Evolutionary conservation across 805 yeast genomes (phyloP).

Genomic region (Kluyveromyces lactis): DNA sequence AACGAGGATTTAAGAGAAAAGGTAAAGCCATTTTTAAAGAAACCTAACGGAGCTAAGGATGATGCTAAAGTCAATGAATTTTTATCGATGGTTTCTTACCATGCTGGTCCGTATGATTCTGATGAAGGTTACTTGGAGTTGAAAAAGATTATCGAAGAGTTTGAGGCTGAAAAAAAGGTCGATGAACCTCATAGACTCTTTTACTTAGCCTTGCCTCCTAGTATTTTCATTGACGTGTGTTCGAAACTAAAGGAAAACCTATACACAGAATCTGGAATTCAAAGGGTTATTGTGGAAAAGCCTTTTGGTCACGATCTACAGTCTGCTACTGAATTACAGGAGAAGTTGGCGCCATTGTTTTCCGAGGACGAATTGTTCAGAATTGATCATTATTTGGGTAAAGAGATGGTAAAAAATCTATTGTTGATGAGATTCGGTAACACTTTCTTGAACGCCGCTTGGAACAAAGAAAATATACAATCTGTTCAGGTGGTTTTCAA

Average conservation of each 20-base stretch:
- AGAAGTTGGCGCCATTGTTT: slow-evolving; percentile 74
- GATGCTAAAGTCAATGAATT: slow-evolving; percentile 49
- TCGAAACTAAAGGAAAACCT: slow-evolving; percentile 57
- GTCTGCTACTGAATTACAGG: slow-evolving; percentile 69
- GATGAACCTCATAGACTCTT: slow-evolving; percentile 67
- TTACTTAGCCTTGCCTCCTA: slow-evolving; percentile 93
- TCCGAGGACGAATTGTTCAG: slow-evolving; percentile 86
- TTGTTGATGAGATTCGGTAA: slow-evolving; percentile 86
- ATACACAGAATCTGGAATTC: slow-evolving; percentile 60
- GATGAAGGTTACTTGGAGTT: slow-evolving; percentile 65
- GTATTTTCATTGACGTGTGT: slow-evolving; percentile 78
- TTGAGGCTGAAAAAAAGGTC: slow-evolving; percentile 44
- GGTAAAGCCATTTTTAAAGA: slow-evolving; percentile 54
- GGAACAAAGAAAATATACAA: slow-evolving; percentile 75
- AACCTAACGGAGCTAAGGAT: slow-evolving; percentile 37
- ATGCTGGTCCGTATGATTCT: slow-evolving; percentile 71
- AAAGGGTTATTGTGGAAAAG: slow-evolving; percentile 87
- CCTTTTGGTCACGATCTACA: slow-evolving; percentile 93
- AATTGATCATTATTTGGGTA: slow-evolving; percentile 96
- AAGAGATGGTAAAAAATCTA: slow-evolving; percentile 95
- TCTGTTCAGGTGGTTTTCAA: slow-evolving; percentile 86
- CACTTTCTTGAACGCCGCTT: slow-evolving; percentile 75
- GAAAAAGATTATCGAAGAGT: slow-evolving; percentile 43
- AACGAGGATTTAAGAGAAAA: slow-evolving; percentile 61
- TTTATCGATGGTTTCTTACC: slow-evolving; percentile 56